Evolutionary conservation across 2,329 filamentous ascomycete species (phyloP).

Genomic region (Trichophaea hybrida): DNA sequence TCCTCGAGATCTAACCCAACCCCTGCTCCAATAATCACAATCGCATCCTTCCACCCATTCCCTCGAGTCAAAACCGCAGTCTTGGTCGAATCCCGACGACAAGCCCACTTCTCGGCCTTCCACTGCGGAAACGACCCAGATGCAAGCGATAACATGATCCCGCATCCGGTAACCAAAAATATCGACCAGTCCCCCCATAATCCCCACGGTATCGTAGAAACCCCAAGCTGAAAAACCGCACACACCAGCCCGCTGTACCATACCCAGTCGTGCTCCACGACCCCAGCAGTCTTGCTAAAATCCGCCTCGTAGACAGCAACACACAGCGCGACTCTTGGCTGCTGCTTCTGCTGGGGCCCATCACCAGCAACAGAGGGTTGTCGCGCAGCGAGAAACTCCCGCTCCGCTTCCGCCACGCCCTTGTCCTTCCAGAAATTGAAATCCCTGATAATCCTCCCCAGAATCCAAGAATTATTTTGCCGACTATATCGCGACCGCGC

Average conservation of each 20-base stretch:
- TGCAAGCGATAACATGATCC: constrained; percentile 31
- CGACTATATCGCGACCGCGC: constrained; percentile 30
- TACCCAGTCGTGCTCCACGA: constrained; percentile 23
- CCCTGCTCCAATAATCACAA: constrained; percentile 31
- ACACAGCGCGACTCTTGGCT: constrained; percentile 23
- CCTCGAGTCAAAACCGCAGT: constrained; percentile 32
- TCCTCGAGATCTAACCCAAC: constrained; percentile 34
- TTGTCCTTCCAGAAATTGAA: constrained; percentile 29
- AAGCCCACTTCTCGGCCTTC: constrained; percentile 35
- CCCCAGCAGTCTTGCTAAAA: constrained; percentile 1
- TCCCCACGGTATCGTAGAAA: constrained; percentile 30
- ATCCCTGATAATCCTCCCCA: constrained; percentile 35
- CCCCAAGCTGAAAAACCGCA: constrained; percentile 29
- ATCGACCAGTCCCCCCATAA: constrained; percentile 32
- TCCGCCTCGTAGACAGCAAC: constrained; percentile 26
- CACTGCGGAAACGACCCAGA: constrained; percentile 34
- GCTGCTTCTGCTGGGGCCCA: not conserved
- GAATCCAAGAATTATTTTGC: constrained; percentile 34
- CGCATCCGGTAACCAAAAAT: constrained; percentile 32
- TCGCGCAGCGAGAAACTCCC: not conserved
- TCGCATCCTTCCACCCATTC: constrained; percentile 33
- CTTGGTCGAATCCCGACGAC: constrained; percentile 28
- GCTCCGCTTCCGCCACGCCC: constrained; percentile 17
- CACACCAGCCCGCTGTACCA: constrained; percentile 27
- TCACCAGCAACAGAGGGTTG: not conserved